Evolutionary conservation across 495 filamentous ascomycete genomes (phyloP).

Genomic region (Penicillium taxi): DNA sequence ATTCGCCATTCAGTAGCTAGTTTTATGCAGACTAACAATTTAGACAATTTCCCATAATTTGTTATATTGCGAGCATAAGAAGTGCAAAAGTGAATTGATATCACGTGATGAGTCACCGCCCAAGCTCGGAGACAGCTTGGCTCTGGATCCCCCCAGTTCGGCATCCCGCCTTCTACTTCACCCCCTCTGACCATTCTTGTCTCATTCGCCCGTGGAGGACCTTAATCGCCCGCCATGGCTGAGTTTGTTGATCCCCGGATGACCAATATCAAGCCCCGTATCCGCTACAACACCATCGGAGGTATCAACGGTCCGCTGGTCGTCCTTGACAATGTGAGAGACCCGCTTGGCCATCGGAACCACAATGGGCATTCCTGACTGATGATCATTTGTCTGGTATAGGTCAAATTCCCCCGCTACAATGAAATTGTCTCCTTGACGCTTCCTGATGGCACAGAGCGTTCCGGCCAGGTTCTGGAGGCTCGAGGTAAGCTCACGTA

Average conservation of each 20-base stretch:
- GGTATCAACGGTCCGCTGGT: conserved; percentile 97
- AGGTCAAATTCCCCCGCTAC: conserved; percentile 96
- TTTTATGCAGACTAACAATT: no score
- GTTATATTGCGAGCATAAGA: no score
- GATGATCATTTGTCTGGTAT: conserved; percentile 5
- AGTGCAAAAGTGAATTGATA: no score
- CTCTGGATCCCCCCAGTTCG: conserved; percentile 16
- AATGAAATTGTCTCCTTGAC: conserved; percentile 98
- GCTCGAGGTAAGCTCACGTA: conserved; percentile 64
- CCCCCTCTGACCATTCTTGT: conserved; percentile 1
- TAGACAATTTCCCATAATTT: no score
- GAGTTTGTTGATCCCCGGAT: conserved; percentile 67
- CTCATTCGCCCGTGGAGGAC: conserved; percentile 15
- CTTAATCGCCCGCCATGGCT: conserved; percentile 44
- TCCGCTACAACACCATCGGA: conserved; percentile 96
- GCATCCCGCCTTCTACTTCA: conserved; percentile 7
- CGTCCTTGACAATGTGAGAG: conserved; percentile 82
- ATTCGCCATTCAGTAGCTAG: no score
- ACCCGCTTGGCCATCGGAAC: background rate
- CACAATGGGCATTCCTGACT: conserved; percentile 3
- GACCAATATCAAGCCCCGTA: conserved; percentile 71
- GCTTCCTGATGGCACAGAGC: conserved; percentile 87
- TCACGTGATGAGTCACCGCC: conserved; percentile 26
- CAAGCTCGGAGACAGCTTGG: conserved; percentile 24
- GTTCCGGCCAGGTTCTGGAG: conserved; percentile 93